Base-by-base conservation (phyloP, 2,329 filamentous ascomycete genomes). In the Chaetomium olivaceum region DNA sequence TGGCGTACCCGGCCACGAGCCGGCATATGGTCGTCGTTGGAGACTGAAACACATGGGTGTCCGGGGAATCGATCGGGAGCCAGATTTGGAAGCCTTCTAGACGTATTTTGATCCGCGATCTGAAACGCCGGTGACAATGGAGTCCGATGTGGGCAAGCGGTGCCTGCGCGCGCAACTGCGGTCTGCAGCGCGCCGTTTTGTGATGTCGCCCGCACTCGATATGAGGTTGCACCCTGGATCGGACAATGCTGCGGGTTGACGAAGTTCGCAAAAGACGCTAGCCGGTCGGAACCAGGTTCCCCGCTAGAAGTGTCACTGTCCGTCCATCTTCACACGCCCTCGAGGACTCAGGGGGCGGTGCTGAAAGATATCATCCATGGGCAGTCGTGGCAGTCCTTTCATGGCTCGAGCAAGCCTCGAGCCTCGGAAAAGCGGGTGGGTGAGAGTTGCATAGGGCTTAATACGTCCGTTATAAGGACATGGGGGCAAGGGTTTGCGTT, bases 141-240 rank as follows among this genome's bases (percentile, higher is more conserved):
- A 39, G 50, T 57, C 65, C 66, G 65, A 65, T 64, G 61, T 54
- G 46, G 58, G 64, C 61, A 64, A 21, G 39, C 6, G 14, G 36
- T 46, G 25, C 25, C 39, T 58, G 66, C 65, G 59, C 27, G 27
- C 27, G 27, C 33, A 36, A 16, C 56, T 58, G 66, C 65, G 59
- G 69, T 69, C 68, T 67, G 67, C 68, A 66, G 62, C 65, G 69
- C 67, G 39, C 60, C 62, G 61, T 69, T 23, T 58, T 43, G 61
- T 23, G 55, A 39, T 29, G 25, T 3, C 27, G 23, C 39, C 39
- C 51, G 51, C 12, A 16, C 27, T 31, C 25, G 25, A 31, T 33
- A 33, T 39, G 8, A 31, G 55, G 33, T 43, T 39, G 27, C 33
- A 25, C 33, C 23, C 52, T 31, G 29, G 52, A 36, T 23, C n/a